Percentiles rank a stretch among this genome's conserved stretches.
These are phyloP conservation scores for Spathaspora hagerdaliae DNA, from an alignment of 805 yeast genomes.

Conservation along the genomic window DNA sequence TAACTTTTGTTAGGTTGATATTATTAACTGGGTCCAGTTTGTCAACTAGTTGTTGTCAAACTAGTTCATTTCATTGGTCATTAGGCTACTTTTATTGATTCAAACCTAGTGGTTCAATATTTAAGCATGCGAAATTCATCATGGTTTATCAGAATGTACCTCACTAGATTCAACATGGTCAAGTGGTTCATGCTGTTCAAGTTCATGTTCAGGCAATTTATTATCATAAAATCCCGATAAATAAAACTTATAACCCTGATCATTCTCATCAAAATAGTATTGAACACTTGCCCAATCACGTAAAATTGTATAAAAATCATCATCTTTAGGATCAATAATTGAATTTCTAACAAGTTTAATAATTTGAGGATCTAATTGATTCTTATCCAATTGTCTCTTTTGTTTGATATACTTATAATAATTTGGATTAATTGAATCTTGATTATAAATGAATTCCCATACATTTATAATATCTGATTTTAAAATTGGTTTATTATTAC, in stretches of 20 bases:
- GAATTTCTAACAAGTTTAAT: slow-evolving; percentile 12
- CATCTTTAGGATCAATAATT: slow-evolving; percentile 24
- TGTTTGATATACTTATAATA: slow-evolving; percentile 3
- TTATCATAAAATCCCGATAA: slow-evolving; percentile 5
- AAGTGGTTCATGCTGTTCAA: no score
- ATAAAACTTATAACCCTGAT: slow-evolving; percentile 9
- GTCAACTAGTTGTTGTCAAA: no score
- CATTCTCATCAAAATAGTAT: slow-evolving; percentile 18
- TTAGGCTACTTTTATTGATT: no score
- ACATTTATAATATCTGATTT: slow-evolving; percentile 14
- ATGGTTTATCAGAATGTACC: no score
- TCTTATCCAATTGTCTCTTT: slow-evolving; percentile 7
- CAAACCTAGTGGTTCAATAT: no score
- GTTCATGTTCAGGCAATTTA: no score
- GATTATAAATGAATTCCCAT: slow-evolving; percentile 12
- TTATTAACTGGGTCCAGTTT: no score
- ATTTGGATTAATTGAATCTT: slow-evolving; percentile 4
- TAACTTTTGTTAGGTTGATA: no score
- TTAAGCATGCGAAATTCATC: no score
- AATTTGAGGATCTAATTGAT: background rate
- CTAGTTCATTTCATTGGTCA: no score
- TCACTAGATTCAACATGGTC: no score
- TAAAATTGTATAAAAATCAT: slow-evolving; percentile 23
- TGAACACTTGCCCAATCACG: slow-evolving; percentile 27
- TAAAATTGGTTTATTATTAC: slow-evolving; percentile 17